Conservation (phyloP, 768 basidiomycete species). For the Calocybe gangraenosa region DNA sequence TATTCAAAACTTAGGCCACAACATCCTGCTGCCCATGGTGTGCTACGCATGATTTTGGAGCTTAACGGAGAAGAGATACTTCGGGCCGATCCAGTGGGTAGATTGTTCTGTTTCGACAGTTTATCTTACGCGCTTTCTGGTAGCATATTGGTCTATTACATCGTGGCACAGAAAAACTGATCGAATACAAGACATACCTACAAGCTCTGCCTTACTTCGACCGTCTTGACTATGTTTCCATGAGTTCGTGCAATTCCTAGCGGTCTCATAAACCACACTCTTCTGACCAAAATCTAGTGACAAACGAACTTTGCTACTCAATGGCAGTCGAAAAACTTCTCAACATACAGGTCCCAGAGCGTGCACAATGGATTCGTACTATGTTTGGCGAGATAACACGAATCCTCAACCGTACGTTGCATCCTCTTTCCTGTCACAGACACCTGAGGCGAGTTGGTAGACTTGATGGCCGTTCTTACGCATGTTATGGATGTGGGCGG, state of each 20-base stretch:
- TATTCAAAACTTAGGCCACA: constrained; percentile 60
- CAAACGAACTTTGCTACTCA: constrained; percentile 96
- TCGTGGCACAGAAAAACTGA: constrained; percentile 97
- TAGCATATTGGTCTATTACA: constrained; percentile 95
- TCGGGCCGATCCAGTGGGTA: constrained; percentile 74
- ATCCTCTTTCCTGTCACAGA: constrained; percentile 3
- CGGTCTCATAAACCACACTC: neutral
- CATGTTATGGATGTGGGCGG: constrained; percentile 98
- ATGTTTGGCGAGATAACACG: constrained; percentile 97
- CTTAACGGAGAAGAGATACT: constrained; percentile 96
- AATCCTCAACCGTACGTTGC: constrained; percentile 77
- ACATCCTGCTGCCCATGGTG: constrained; percentile 98
- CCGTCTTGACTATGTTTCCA: constrained; percentile 97
- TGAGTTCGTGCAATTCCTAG: constrained; percentile 66
- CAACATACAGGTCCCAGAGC: constrained; percentile 94
- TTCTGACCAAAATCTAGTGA: constrained; percentile 58
- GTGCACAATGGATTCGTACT: constrained; percentile 97
- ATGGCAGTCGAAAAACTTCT: constrained; percentile 97
- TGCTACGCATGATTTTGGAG: constrained; percentile 95
- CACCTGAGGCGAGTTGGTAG: constrained; percentile 28
- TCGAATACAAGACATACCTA: constrained; percentile 97
- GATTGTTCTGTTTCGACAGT: neutral
- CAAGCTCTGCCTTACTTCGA: constrained; percentile 99
- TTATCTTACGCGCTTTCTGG: constrained; percentile 8
- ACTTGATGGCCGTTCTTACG: constrained; percentile 95